These are phyloP conservation scores for Eryngium alpinum DNA, from an alignment of 140 eudicot species.

Conservation along the genomic window DNA sequence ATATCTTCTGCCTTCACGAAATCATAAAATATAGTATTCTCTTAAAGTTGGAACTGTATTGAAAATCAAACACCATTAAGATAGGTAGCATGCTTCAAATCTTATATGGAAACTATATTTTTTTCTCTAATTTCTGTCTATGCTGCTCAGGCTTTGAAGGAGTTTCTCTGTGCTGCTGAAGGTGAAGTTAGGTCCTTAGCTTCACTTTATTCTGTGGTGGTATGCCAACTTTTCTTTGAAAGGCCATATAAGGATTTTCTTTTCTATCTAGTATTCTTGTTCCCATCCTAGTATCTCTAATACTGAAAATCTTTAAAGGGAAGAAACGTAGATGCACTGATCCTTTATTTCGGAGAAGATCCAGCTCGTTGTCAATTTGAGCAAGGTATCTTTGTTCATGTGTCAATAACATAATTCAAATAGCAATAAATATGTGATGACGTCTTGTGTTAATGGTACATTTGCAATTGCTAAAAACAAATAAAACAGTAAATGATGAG, in stretches of 20 bases:
- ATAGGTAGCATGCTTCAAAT: not conserved
- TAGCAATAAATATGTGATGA: not conserved
- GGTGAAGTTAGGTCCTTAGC: constrained; percentile 93
- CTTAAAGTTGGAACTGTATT: not conserved
- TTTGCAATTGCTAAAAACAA: not conserved
- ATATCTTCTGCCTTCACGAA: too few species aligned
- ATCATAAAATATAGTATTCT: too few species aligned
- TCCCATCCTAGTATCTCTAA: not conserved
- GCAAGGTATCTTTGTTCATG: constrained; percentile 48
- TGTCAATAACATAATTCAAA: not conserved
- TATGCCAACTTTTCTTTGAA: constrained; percentile 26
- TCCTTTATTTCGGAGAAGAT: constrained; percentile 91
- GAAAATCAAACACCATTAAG: not conserved
- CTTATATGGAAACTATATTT: not conserved
- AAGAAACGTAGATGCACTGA: constrained; percentile 78
- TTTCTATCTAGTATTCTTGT: not conserved
- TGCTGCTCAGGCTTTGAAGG: constrained; percentile 49
- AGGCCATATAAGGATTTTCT: not conserved
- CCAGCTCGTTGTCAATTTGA: constrained; percentile 86
- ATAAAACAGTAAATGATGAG: not conserved
- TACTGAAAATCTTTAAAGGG: constrained; percentile 42
- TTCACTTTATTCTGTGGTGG: constrained; percentile 81
- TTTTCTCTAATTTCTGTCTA: constrained; percentile 1
- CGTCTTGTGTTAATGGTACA: not conserved
- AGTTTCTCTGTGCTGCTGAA: constrained; percentile 78